Evolutionary conservation across 345 rosid species (phyloP).

Genomic region (Eutrema japonicum): DNA sequence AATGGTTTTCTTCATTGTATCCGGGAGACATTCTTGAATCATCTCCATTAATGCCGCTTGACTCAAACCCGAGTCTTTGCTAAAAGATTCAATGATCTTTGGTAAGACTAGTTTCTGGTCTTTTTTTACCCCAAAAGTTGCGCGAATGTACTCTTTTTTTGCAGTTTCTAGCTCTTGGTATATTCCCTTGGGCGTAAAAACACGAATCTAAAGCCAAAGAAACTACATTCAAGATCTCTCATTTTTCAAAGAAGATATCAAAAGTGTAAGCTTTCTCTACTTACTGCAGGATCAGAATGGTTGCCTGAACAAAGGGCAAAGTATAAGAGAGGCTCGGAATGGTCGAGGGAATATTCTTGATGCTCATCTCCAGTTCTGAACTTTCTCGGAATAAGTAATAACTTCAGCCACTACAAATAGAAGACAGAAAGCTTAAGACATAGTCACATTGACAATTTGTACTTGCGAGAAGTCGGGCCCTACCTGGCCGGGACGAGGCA

Average conservation of each 20-base stretch:
- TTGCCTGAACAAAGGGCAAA: conserved; percentile 88
- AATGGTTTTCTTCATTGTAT: conserved; percentile 52
- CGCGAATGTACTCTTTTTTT: conserved; percentile 84
- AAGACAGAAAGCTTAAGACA: conserved; percentile 30
- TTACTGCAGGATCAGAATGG: conserved; percentile 98
- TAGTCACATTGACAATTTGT: neutral
- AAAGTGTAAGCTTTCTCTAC: conserved; percentile 30
- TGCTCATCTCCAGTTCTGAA: conserved; percentile 73
- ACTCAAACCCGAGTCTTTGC: conserved; percentile 72
- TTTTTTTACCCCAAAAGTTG: conserved; percentile 67
- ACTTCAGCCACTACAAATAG: conserved; percentile 75
- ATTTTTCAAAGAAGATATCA: neutral
- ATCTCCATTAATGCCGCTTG: conserved; percentile 63
- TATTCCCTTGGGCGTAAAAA: conserved; percentile 72
- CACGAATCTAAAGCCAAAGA: conserved; percentile 59
- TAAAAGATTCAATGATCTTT: conserved; percentile 73
- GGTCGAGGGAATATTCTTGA: conserved; percentile 69
- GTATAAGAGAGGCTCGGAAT: conserved; percentile 74
- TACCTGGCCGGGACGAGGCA: conserved; percentile 98
- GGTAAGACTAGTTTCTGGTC: conserved; percentile 84
- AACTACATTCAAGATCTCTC: conserved; percentile 25
- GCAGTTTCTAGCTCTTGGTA: conserved; percentile 82
- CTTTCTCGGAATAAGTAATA: conserved; percentile 69
- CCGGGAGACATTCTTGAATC: conserved; percentile 72
- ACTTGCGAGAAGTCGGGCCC: neutral